These are phyloP conservation scores for Polyporus arcularius DNA, from an alignment of 768 basidiomycete species.

Conservation along the genomic window DNA sequence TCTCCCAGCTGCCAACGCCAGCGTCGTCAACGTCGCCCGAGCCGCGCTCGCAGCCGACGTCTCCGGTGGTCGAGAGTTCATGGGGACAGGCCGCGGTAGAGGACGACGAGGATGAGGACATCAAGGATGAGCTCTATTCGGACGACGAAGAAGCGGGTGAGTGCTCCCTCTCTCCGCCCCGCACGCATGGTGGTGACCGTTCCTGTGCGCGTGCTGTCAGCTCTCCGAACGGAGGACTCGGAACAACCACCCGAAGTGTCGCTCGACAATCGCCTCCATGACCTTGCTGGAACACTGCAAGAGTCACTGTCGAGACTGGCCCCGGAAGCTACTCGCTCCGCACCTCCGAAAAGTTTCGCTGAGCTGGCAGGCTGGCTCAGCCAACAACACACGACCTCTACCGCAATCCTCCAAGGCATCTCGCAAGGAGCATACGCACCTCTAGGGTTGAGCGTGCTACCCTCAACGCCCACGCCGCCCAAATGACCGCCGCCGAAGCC, in stretches of 20 bases:
- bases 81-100: slow-evolving; percentile 2
- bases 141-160: slow-evolving; percentile 3
- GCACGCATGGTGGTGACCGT: not conserved
- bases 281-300: not conserved
- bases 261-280: not conserved
- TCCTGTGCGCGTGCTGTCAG: not conserved
- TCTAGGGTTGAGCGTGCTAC: not conserved
- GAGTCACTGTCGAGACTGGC: not conserved
- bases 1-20: slow-evolving; percentile 12
- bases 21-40: slow-evolving; percentile 16
- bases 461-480: not conserved
- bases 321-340: not conserved
- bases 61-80: slow-evolving; percentile 2
- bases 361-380: slow-evolving; percentile 4
- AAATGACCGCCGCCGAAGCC: not conserved
- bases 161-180: not conserved
- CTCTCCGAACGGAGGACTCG: not conserved
- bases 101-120: slow-evolving; percentile 6
- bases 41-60: not conserved
- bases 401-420: not conserved
- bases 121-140: slow-evolving; percentile 7
- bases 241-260: not conserved
- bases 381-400: not conserved
- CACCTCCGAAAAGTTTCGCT: not conserved
- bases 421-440: not conserved